Percentiles rank a stretch among this genome's conserved stretches.
Conservation (phyloP, 176 grass and related monocot species). For the Zoysia pacifica region DNA sequence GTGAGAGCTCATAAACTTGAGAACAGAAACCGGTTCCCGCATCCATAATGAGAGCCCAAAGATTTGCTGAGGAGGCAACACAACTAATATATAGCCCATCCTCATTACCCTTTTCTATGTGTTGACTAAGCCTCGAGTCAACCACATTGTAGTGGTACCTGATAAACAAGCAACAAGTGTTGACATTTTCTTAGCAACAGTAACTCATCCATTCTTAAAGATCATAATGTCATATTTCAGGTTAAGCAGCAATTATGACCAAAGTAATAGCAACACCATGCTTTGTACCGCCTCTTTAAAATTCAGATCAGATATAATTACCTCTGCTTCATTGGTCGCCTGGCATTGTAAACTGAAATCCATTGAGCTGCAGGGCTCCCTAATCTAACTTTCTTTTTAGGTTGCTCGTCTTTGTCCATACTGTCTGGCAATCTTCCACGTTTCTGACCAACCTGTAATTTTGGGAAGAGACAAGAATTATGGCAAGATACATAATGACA, state of each 20-base stretch:
- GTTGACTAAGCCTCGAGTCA: slow-evolving; percentile 82
- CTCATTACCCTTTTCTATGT: slow-evolving; percentile 91
- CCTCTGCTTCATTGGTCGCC: too few relatives aligned
- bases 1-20: slow-evolving; percentile 89
- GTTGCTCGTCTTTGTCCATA: too few relatives aligned
- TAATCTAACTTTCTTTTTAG: too few relatives aligned
- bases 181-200: slow-evolving; percentile 28
- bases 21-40: slow-evolving; percentile 86
- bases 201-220: slow-evolving; percentile 25
- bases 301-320: too few relatives aligned
- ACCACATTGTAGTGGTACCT: slow-evolving; percentile 99
- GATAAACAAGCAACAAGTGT: slow-evolving; percentile 39
- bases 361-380: too few relatives aligned
- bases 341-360: too few relatives aligned
- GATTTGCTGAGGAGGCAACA: slow-evolving; percentile 77
- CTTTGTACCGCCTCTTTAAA: too few relatives aligned
- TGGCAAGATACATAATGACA: slow-evolving; percentile 19
- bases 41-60: slow-evolving; percentile 99
- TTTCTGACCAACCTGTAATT: too few relatives aligned
- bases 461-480: slow-evolving; percentile 11
- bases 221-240: neutral
- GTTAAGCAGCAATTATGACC: neutral
- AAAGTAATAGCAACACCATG: slow-evolving; percentile 20
- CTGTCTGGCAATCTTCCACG: too few relatives aligned
- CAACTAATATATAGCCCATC: slow-evolving; percentile 87